These are phyloP conservation scores for Pachysolen tannophilus DNA, from an alignment of 805 yeast species.

Conservation along the genomic window DNA sequence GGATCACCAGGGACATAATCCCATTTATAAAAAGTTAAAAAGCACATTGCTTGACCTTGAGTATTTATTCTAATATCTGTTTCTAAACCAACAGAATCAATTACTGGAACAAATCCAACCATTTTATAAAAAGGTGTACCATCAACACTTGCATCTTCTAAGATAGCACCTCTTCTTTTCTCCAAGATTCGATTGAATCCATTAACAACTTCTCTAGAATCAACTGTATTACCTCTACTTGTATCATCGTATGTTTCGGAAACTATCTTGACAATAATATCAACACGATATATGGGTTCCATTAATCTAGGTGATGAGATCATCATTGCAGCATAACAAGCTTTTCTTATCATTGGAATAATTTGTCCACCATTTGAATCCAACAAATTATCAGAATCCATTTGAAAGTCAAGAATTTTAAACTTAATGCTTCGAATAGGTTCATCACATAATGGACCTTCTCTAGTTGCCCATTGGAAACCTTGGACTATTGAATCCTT, in stretches of 20 bases:
- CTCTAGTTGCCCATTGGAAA: constrained; percentile 72
- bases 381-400: constrained; percentile 39
- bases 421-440: constrained; percentile 65
- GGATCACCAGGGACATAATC: constrained; percentile 87
- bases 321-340: constrained; percentile 74
- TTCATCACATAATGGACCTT: constrained; percentile 93
- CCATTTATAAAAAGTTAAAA: constrained; percentile 65
- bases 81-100: constrained; percentile 86
- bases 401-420: constrained; percentile 51
- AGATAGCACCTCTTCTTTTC: constrained; percentile 62
- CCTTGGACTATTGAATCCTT: constrained; percentile 64
- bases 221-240: too few species aligned
- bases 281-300: constrained; percentile 72
- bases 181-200: constrained; percentile 31
- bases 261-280: constrained; percentile 28
- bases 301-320: constrained; percentile 70
- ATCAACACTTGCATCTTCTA: constrained; percentile 44
- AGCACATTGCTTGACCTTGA: constrained; percentile 70
- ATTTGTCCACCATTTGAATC: constrained; percentile 60
- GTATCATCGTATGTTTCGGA: constrained; percentile 41
- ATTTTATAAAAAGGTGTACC: constrained; percentile 66
- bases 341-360: constrained; percentile 75
- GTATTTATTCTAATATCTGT: constrained; percentile 75
- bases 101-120: constrained; percentile 69
- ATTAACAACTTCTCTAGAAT: constrained; percentile 5